Conservation (phyloP, 352 stramenopile genomes). For the Globisporangium camurandrum region DNA sequence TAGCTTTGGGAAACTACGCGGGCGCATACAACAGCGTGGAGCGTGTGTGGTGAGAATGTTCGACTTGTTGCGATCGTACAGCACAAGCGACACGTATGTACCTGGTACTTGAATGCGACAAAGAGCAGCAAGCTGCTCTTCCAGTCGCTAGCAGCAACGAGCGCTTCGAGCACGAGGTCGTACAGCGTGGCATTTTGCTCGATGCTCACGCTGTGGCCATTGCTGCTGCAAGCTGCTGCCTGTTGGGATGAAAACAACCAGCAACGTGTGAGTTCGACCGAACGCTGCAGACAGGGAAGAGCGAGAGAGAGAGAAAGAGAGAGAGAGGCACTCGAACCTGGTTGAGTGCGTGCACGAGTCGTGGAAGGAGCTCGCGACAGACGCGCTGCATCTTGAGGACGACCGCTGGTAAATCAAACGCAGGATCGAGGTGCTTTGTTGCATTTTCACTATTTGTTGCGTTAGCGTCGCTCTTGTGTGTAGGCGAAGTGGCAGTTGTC, state of each 20-base stretch:
- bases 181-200: conserved; percentile 24
- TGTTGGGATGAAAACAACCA: neutral
- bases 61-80: conserved; percentile 7
- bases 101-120: conserved; percentile 50
- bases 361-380: conserved; percentile 27
- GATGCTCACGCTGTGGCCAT: too few species aligned
- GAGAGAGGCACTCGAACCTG: too few species aligned
- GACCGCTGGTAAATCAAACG: conserved; percentile 21
- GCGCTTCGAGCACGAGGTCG: conserved; percentile 19
- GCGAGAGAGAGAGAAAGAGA: too few species aligned
- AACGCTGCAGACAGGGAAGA: too few species aligned
- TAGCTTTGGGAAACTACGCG: too few species aligned
- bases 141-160: conserved; percentile 40
- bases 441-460: conserved; percentile 2
- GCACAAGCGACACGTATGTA: conserved; percentile 5
- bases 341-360: conserved; percentile 32
- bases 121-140: conserved; percentile 50
- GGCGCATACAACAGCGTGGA: conserved; percentile 17
- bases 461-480: conserved; percentile 14
- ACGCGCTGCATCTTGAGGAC: conserved; percentile 19
- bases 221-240: too few species aligned
- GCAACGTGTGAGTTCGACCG: neutral
- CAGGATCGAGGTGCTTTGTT: conserved; percentile 17
- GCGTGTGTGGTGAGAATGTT: too few species aligned
- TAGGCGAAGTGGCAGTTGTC: too few species aligned